Percentiles rank a stretch among this genome's conserved stretches.
These are phyloP conservation scores for Chytriomyces sp. DNA, from an alignment of 192 early-diverging fungal species.

Conservation along the genomic window DNA sequence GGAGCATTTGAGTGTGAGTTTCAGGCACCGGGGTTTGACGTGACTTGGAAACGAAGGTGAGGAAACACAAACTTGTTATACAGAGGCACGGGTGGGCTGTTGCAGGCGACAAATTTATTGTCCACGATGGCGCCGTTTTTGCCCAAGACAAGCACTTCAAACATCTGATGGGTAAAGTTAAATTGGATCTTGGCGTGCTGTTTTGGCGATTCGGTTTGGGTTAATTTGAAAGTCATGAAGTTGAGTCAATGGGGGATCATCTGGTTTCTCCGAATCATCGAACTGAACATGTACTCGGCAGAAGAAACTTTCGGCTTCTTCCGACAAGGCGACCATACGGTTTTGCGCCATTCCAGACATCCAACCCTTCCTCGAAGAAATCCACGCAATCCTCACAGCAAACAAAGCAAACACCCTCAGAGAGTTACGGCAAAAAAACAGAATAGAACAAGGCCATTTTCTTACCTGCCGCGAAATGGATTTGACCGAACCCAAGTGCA, in stretches of 20 bases:
- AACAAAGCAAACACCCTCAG: not conserved
- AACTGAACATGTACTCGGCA: no score
- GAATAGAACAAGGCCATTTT: not conserved
- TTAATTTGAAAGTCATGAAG: not conserved
- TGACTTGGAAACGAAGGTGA: not conserved
- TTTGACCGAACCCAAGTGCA: constrained; percentile 82
- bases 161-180: constrained; percentile 78
- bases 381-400: not conserved
- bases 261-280: no score
- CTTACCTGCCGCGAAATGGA: constrained; percentile 68
- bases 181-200: constrained; percentile 83
- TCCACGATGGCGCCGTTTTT: constrained; percentile 91
- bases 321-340: no score
- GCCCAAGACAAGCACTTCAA: constrained; percentile 84
- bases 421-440: not conserved
- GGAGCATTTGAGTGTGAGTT: not conserved
- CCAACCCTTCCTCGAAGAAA: no score
- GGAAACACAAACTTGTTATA: constrained; percentile 63
- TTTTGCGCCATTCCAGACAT: no score
- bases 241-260: no score
- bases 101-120: constrained; percentile 70
- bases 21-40: no score
- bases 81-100: constrained; percentile 62
- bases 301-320: no score
- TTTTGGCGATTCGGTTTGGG: not conserved